A percentile compares a stretch with the other conserved stretches of the same genome.
Conservation (phyloP, 176 grass and related monocot genomes). For the Rhynchospora tenuis region DNA sequence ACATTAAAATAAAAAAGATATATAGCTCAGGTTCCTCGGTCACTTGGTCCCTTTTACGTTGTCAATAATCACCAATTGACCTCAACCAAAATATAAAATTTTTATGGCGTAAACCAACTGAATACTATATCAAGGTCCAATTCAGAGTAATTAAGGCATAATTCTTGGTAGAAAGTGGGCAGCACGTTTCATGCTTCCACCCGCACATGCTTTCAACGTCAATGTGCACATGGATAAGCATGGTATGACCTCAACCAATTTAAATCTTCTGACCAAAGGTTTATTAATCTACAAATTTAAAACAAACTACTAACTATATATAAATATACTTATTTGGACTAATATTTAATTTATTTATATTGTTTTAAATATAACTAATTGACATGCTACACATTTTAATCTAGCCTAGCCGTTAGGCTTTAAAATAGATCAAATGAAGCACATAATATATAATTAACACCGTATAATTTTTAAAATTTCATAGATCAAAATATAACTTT, state of each 20-base stretch:
- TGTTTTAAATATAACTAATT: too few relatives aligned
- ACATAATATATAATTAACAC: too few relatives aligned
- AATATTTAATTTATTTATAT: background rate
- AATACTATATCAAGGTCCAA: background rate
- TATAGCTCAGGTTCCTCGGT: background rate
- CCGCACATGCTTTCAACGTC: background rate
- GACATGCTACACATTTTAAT: too few relatives aligned
- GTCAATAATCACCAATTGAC: background rate
- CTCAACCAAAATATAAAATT: background rate
- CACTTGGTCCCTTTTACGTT: background rate
- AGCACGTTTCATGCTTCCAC: slow-evolving; percentile 8
- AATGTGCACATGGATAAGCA: background rate
- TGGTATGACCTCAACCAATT: background rate
- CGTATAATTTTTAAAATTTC: background rate
- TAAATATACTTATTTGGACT: background rate
- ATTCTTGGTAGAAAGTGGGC: background rate
- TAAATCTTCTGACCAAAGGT: background rate
- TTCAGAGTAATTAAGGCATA: background rate
- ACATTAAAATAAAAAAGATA: background rate
- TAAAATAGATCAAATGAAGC: too few relatives aligned
- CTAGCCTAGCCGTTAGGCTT: too few relatives aligned
- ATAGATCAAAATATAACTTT: background rate
- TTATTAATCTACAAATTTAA: background rate
- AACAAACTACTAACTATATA: background rate
- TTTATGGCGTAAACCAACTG: background rate